Percentiles rank a stretch among this genome's conserved stretches.
Evolutionary conservation across 75 land plant genomes (phyloP).

Genomic region (Pinus albicaulis): DNA sequence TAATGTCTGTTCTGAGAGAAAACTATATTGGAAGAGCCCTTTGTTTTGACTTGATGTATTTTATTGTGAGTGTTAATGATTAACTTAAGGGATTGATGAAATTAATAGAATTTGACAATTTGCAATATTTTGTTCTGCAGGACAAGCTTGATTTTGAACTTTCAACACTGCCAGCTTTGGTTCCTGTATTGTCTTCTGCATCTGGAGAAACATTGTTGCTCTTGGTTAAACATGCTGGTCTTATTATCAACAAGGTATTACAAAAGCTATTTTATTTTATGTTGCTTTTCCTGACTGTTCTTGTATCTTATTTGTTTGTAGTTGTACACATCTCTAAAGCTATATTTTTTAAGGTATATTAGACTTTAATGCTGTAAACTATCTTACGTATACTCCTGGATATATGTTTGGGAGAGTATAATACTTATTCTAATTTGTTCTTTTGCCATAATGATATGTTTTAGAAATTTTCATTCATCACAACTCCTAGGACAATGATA

Average conservation of each 20-base stretch:
- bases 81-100: background rate
- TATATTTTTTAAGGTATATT: too few species aligned
- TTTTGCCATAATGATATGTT: too few species aligned
- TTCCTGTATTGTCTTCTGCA: conserved; percentile 88
- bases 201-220: conserved; percentile 86
- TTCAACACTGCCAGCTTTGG: conserved; percentile 85
- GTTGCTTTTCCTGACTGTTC: background rate
- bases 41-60: too few species aligned
- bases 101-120: background rate
- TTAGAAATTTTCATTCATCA: too few species aligned
- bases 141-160: conserved; percentile 89
- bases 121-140: conserved; percentile 31
- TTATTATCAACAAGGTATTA: conserved; percentile 85
- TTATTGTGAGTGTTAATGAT: background rate
- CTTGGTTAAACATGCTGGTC: conserved; percentile 91
- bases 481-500: too few species aligned
- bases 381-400: too few species aligned
- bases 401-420: too few species aligned
- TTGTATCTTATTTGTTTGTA: background rate
- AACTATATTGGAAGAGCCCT: too few species aligned
- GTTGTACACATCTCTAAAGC: too few species aligned
- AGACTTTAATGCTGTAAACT: too few species aligned
- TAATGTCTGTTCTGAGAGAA: too few species aligned
- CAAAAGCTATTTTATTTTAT: background rate
- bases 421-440: too few species aligned